Percentiles rank a stretch among this genome's conserved stretches.
Conservation (phyloP, 2,329 filamentous ascomycete genomes). For the Phialophora verrucosa region DNA sequence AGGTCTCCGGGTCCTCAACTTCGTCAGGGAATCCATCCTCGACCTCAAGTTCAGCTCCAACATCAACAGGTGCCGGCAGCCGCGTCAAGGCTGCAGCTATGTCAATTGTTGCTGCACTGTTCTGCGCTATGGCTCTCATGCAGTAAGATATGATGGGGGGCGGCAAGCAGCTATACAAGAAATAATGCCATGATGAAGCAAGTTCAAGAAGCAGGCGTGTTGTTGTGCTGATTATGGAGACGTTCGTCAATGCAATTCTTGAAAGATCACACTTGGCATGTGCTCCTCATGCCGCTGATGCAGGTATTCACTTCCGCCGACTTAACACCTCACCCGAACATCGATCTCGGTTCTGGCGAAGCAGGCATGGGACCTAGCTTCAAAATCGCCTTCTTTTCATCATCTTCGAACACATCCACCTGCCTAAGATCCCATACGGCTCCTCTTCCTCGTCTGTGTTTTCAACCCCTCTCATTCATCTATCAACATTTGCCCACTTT, state of each 20-base stretch:
- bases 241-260: background rate
- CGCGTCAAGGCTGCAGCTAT: conserved; percentile 3
- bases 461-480: background rate
- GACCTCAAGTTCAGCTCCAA: conserved; percentile 6
- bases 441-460: background rate
- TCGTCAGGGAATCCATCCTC: conserved; percentile 12
- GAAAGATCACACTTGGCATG: background rate
- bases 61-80: conserved; percentile 5
- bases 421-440: background rate
- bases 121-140: conserved; percentile 11
- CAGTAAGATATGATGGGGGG: background rate
- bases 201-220: background rate
- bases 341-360: background rate
- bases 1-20: conserved; percentile 6
- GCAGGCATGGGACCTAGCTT: background rate
- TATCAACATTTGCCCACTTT: background rate
- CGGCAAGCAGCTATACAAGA: background rate
- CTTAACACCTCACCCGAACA: background rate
- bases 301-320: background rate
- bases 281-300: background rate
- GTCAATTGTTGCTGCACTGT: background rate
- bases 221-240: background rate
- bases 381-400: background rate
- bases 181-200: background rate
- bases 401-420: background rate